These are phyloP conservation scores for Digitaria exilis DNA, from an alignment of 202 grass and related monocot species.

Conservation along the genomic window DNA sequence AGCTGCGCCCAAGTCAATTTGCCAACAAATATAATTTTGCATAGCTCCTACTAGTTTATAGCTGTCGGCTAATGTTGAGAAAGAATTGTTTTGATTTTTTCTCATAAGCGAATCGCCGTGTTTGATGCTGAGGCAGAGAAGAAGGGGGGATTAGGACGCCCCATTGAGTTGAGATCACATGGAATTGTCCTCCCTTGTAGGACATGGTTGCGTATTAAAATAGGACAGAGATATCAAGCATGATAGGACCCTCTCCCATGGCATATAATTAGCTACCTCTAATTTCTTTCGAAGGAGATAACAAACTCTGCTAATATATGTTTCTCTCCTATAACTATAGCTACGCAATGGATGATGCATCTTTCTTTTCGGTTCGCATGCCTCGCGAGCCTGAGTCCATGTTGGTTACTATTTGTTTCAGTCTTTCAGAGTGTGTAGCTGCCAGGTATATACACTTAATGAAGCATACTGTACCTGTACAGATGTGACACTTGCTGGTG, in stretches of 20 bases:
- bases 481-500: neutral
- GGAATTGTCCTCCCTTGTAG: slow-evolving; percentile 36
- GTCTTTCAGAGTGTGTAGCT: neutral
- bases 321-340: too few species aligned
- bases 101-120: slow-evolving; percentile 41
- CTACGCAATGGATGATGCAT: slow-evolving; percentile 5
- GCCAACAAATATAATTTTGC: slow-evolving; percentile 20
- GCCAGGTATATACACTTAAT: neutral
- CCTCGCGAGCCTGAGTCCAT: neutral
- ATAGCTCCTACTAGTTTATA: slow-evolving; percentile 36
- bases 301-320: neutral
- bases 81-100: slow-evolving; percentile 9
- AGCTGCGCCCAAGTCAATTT: slow-evolving; percentile 56
- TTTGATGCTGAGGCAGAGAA: slow-evolving; percentile 35
- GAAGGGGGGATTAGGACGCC: slow-evolving; percentile 33
- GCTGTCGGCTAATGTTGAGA: slow-evolving; percentile 39
- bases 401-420: neutral
- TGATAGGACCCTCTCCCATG: slow-evolving; percentile 34
- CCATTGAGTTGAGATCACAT: slow-evolving; percentile 48
- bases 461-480: neutral
- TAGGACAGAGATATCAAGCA: slow-evolving; percentile 39
- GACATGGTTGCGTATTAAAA: slow-evolving; percentile 37
- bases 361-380: slow-evolving; percentile 36
- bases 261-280: slow-evolving; percentile 16
- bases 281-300: slow-evolving; percentile 15